Percentiles rank a stretch among this genome's conserved stretches.
Evolutionary conservation across 805 yeast species (phyloP).

Genomic region (Scheffersomyces coipomensis): DNA sequence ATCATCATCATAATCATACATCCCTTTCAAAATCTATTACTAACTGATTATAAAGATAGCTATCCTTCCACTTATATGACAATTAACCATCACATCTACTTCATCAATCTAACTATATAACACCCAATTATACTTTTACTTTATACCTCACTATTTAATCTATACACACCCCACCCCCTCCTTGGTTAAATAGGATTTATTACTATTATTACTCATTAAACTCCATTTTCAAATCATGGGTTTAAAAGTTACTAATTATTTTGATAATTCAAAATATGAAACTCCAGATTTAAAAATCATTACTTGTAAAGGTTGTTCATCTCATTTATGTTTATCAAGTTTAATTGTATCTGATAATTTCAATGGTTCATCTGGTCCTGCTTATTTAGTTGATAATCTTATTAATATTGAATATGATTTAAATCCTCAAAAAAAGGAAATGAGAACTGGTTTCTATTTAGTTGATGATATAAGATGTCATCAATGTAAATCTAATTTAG

Average conservation of each 20-base stretch:
- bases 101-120: too few relatives aligned
- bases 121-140: background rate
- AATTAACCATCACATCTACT: background rate
- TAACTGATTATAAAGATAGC: too few relatives aligned
- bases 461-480: constrained; percentile 37
- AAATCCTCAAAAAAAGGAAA: constrained; percentile 27
- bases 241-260: constrained; percentile 36
- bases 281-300: constrained; percentile 35
- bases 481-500: constrained; percentile 34
- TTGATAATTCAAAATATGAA: constrained; percentile 36
- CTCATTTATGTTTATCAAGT: constrained; percentile 38
- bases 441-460: constrained; percentile 40
- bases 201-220: too few relatives aligned
- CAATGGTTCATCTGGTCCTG: constrained; percentile 40
- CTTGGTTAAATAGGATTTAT: too few relatives aligned
- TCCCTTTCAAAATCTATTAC: too few relatives aligned
- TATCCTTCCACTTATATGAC: too few relatives aligned
- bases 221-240: constrained; percentile 30
- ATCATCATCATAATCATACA: too few relatives aligned
- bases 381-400: constrained; percentile 37
- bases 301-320: constrained; percentile 38
- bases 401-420: constrained; percentile 31
- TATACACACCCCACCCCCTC: too few relatives aligned
- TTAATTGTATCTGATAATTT: constrained; percentile 38
- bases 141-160: background rate